phyloP scores from a whole-genome alignment of 345 rosid species.

The Heritiera littoralis region DNA sequence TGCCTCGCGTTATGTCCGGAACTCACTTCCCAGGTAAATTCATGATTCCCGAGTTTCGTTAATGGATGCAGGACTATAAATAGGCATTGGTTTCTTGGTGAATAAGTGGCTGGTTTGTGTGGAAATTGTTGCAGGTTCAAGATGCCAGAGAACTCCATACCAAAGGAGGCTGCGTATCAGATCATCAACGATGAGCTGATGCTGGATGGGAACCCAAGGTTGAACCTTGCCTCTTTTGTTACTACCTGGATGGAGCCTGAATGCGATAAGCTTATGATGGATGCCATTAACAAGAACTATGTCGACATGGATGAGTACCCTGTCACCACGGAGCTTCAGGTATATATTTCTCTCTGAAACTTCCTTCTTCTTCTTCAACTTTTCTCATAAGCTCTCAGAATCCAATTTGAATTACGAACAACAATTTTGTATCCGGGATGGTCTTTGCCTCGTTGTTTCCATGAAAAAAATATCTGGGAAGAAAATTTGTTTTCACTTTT shows the following conservation, averaged over 20 bases:
- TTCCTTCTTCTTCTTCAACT: not conserved
- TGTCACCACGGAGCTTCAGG: slow-evolving; percentile 94
- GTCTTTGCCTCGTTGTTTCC: not conserved
- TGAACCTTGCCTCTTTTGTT: slow-evolving; percentile 86
- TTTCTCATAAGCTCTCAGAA: not conserved
- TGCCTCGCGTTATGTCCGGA: slow-evolving; percentile 72
- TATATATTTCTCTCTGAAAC: not conserved
- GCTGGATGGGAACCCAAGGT: slow-evolving; percentile 90
- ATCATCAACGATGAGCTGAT: slow-evolving; percentile 81
- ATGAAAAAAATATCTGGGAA: not conserved
- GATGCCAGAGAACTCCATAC: slow-evolving; percentile 85
- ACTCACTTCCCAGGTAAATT: slow-evolving; percentile 53
- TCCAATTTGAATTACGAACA: not conserved
- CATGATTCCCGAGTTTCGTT: not conserved
- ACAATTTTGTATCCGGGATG: too few species aligned
- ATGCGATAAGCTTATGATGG: slow-evolving; percentile 92
- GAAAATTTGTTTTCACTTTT: not conserved
- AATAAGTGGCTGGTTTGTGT: not conserved
- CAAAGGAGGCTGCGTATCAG: slow-evolving; percentile 93
- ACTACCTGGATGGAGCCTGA: slow-evolving; percentile 98
- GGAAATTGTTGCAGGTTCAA: slow-evolving; percentile 44
- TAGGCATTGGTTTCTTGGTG: not conserved
- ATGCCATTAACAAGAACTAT: slow-evolving; percentile 82
- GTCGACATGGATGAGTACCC: slow-evolving; percentile 98
- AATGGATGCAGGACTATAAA: not conserved